These are phyloP conservation scores for Phaffia rhodozyma DNA, from an alignment of 1,284 basidiomycete species.

Conservation along the genomic window DNA sequence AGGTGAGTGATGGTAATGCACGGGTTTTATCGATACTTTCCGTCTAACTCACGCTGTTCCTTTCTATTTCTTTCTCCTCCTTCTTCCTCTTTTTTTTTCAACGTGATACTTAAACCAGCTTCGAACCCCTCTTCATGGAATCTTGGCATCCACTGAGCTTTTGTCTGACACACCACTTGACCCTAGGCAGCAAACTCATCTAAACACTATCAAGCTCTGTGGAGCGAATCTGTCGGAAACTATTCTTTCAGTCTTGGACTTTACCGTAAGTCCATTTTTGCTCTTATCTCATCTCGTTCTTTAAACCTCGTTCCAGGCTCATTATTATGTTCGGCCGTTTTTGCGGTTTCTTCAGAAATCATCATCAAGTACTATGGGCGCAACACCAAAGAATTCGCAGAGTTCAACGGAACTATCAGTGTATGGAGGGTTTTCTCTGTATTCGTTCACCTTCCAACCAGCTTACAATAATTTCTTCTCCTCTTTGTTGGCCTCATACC, in stretches of 20 bases:
- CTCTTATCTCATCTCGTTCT: background rate
- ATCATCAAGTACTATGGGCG: background rate
- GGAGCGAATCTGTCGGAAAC: background rate
- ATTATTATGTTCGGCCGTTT: background rate
- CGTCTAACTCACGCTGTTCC: too few relatives aligned
- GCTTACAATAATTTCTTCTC: too few relatives aligned
- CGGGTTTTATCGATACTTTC: too few relatives aligned
- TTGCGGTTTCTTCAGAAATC: background rate
- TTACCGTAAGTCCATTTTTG: background rate
- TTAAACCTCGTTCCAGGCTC: background rate
- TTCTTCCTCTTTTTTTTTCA: too few relatives aligned
- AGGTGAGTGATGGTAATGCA: too few relatives aligned
- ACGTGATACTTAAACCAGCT: too few relatives aligned
- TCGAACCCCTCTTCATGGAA: slow-evolving; percentile 1
- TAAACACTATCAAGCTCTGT: background rate
- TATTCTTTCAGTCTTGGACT: background rate
- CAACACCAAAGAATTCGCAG: too few relatives aligned
- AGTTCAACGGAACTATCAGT: too few relatives aligned
- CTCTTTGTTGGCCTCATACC: too few relatives aligned
- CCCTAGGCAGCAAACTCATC: background rate
- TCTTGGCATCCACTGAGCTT: background rate
- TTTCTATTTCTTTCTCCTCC: too few relatives aligned
- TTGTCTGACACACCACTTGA: background rate
- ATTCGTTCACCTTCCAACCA: too few relatives aligned
- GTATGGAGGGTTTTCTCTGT: too few relatives aligned